Percentiles rank a stretch among this genome's conserved stretches.
These are phyloP conservation scores for Saturnispora mendoncae DNA, from an alignment of 805 yeast genomes.

Conservation along the genomic window DNA sequence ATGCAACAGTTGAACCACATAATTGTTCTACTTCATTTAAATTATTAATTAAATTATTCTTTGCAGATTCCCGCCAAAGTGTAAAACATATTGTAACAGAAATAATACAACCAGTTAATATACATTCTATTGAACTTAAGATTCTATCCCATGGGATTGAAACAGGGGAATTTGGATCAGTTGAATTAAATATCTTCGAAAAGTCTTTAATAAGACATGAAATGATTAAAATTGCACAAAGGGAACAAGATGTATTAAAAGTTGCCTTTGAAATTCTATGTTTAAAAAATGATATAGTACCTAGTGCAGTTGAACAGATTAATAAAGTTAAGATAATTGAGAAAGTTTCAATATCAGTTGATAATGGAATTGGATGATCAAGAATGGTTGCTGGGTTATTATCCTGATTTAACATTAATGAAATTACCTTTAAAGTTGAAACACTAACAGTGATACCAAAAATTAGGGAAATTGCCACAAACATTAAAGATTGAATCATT, in stretches of 20 bases:
- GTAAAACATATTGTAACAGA: constrained; percentile 54
- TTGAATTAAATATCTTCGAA: constrained; percentile 48
- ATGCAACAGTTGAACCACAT: constrained; percentile 41
- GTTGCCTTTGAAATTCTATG: constrained; percentile 57
- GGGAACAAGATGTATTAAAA: constrained; percentile 73
- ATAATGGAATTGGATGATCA: not conserved
- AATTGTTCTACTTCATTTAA: constrained; percentile 28
- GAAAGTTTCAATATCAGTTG: not conserved
- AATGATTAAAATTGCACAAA: constrained; percentile 63
- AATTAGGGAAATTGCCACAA: constrained; percentile 44
- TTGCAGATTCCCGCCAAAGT: constrained; percentile 32
- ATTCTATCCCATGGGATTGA: constrained; percentile 48
- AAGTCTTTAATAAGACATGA: constrained; percentile 61
- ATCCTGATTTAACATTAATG: constrained; percentile 3
- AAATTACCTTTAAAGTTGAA: constrained; percentile 3
- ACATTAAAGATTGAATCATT: constrained; percentile 65
- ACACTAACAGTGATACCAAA: constrained; percentile 29
- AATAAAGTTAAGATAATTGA: constrained; percentile 7
- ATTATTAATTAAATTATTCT: constrained; percentile 3
- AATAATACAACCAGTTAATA: constrained; percentile 48
- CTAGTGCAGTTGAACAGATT: constrained; percentile 46
- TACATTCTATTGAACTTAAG: constrained; percentile 46
- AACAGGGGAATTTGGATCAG: constrained; percentile 22
- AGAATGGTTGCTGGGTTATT: not conserved
- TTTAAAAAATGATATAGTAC: constrained; percentile 60